Evolutionary conservation across 139 green algal genomes (phyloP).

Genomic region (Tetradesmus obliquus): DNA sequence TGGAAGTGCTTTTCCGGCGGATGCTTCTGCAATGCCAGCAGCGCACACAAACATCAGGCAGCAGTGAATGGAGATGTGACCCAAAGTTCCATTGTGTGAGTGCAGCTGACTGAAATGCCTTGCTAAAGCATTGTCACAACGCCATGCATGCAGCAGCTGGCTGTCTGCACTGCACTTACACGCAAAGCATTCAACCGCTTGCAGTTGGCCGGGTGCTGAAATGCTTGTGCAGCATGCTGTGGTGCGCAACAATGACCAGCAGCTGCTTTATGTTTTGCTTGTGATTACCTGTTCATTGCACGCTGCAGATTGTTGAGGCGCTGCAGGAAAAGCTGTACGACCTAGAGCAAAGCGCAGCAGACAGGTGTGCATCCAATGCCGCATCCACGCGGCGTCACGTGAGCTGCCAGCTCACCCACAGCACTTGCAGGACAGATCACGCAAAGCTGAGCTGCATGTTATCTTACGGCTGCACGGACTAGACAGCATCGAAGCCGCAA

Average conservation of each 20-base stretch:
- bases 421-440: no score
- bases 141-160: background rate
- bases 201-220: background rate
- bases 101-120: background rate
- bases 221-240: background rate
- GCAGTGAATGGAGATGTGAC: slow-evolving; percentile 25
- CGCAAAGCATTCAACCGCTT: background rate
- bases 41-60: background rate
- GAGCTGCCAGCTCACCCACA: no score
- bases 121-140: background rate
- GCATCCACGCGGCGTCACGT: background rate
- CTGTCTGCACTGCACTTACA: background rate
- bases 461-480: no score
- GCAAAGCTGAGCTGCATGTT: no score
- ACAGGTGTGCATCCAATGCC: background rate
- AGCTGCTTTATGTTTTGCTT: background rate
- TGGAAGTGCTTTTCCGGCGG: slow-evolving; percentile 52
- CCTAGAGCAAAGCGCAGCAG: slow-evolving; percentile 28
- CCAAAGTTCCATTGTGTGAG: slow-evolving; percentile 46
- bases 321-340: slow-evolving; percentile 57
- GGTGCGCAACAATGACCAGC: background rate
- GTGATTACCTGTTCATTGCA: background rate
- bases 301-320: slow-evolving; percentile 51
- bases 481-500: no score
- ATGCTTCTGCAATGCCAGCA: slow-evolving; percentile 42